Base-by-base conservation (phyloP, 352 stramenopile species). In the Pythium aquatile region DNA sequence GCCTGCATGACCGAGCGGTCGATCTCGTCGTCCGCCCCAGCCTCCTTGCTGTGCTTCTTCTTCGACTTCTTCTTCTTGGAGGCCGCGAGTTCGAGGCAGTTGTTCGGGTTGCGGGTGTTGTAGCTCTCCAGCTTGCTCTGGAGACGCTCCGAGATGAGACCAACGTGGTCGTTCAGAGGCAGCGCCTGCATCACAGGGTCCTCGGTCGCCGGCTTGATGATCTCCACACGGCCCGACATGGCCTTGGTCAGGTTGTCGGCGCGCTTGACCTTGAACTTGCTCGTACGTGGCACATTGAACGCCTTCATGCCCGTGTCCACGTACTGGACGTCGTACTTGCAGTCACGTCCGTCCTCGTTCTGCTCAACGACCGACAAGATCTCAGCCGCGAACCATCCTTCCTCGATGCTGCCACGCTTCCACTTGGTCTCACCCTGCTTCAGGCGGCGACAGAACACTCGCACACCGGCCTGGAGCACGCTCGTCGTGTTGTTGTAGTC, bases 101-200 rank as follows among this genome's bases (percentile, higher is more conserved):
- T 74, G 4, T 73, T 77, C 29, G 87, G 87, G 73, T 96, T 96
- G 55, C 82, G 81, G 49, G 77, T 65, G 69, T 91, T 91, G 72
- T 95, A 96, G 56, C 59, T 69, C 55, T 76, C 72, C 40, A 97
- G 75, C 61, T 93, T 78, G 47, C 84, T 72, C 65, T 97, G 86
- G 54, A 96, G 85, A 58, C 87, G 80, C 74, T 97, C 90, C 52
- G 88, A 96, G 52, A 97, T 79, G 29, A 87, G 77, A 7, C 90
- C 90, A 20, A 97, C 81, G 72, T 96, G 87, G 52, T 93, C 76
- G 60, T 91, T 92, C 28, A 95, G 74, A 29, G 87, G 78, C 39
- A 95, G 73, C n/a, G 66, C 78, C 71, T 96, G 87, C 83, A 96
- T 96, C 51, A 97, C 87, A 0, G 90, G 88, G 58, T 96, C 85